Base-by-base conservation (phyloP, 352 stramenopile species). In the Albugo laibachii region DNA sequence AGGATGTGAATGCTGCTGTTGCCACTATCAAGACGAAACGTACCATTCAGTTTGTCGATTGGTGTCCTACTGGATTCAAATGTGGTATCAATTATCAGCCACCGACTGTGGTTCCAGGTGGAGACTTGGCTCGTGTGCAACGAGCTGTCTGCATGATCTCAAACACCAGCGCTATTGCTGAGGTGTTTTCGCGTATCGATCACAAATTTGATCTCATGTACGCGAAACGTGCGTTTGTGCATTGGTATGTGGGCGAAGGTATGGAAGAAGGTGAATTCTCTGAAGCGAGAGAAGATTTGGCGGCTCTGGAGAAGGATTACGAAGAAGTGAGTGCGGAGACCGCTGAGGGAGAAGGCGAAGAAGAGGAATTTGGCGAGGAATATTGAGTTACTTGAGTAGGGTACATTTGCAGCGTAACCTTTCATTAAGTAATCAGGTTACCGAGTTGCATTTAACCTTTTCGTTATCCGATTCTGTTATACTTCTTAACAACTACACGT, bases 201-300 rank as follows among this genome's bases (percentile, higher is more conserved):
- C 91, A 98, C 83, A 98, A 99, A 83, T 99, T 99, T 66, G 94
- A 98, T 63, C 71, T 98, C 44, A 99, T 99, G 95, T 99, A 98
- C 70, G 92, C 92, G 54, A 98, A 98, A 79, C 92, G 94, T 72
- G 94, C 94, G 44, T 99, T 99, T 60, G 93, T 99, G 51, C 94
- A 99, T 78, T 99, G 95, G 94, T 97, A 98, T 57, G 94, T 98
- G 24, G 94, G 95, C 61, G 95, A 99, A 63, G 95, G 95, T 66
- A 99, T 99, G 95, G 95, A 99, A 66, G 95, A 99, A 71, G 95
- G 94, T 53, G 95, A 99, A 65, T 99, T 99, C 65, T 97, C 91
- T 48, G 95, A 99, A 60, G 95, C 95, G 36, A 92, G 94, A 74
- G 94, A 99, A 70, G 93, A 99, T 78, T 70, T 98, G 45, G 93